A percentile compares a stretch with the other conserved stretches of the same genome.
phyloP scores from a whole-genome alignment of 202 grass and related monocot species.

The Digitaria exilis region DNA sequence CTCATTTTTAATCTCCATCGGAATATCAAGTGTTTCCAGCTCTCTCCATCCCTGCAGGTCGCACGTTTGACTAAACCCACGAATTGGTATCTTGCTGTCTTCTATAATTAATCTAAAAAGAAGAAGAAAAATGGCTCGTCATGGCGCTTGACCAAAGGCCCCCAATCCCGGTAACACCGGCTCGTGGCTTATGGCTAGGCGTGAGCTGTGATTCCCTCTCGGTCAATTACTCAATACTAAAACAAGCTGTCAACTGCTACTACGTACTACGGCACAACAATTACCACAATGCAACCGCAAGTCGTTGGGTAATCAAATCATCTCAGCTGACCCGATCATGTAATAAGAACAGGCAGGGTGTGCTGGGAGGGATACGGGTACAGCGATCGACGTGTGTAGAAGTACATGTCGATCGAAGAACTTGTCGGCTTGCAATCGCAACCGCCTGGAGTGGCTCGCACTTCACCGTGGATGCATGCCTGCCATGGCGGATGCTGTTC shows the following conservation, averaged over 20 bases:
- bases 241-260: background rate
- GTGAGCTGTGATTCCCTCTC: conserved; percentile 23
- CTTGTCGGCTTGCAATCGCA: background rate
- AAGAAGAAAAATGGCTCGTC: background rate
- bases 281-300: background rate
- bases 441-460: background rate
- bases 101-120: background rate
- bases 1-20: background rate
- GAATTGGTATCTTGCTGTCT: background rate
- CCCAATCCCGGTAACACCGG: conserved; percentile 13
- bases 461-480: background rate
- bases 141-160: background rate
- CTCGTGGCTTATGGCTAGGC: conserved; percentile 8
- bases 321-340: background rate
- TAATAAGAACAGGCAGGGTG: background rate
- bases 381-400: background rate
- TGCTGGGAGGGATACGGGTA: background rate
- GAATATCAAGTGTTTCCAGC: background rate
- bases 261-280: background rate
- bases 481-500: background rate
- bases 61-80: conserved; percentile 21
- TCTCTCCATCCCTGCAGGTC: background rate
- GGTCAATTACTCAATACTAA: background rate
- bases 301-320: background rate
- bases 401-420: background rate